Evolutionary conservation across 1,284 basidiomycete genomes (phyloP).

Genomic region (Ustilago esculenta): DNA sequence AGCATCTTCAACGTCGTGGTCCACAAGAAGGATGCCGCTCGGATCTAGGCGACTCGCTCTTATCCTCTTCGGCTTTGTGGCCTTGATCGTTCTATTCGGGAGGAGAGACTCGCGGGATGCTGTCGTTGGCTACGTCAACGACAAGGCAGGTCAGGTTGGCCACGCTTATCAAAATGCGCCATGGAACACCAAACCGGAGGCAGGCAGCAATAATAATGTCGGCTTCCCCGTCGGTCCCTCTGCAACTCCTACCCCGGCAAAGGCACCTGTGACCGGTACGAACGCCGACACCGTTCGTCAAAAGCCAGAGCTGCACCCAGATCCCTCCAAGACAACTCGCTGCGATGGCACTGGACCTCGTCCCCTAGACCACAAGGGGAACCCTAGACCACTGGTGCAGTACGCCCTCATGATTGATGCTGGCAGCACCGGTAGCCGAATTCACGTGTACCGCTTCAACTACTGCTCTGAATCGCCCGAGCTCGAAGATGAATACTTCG

Average conservation of each 20-base stretch:
- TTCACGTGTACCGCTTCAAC: constrained; percentile 85
- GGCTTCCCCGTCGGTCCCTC: constrained; percentile 17
- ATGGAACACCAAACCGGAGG: constrained; percentile 22
- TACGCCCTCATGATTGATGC: constrained; percentile 98
- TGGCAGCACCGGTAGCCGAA: constrained; percentile 93
- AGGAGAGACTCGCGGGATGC: constrained; percentile 39
- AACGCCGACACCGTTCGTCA: constrained; percentile 27
- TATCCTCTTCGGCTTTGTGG: constrained; percentile 36
- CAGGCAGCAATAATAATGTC: constrained; percentile 14
- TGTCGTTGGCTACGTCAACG: constrained; percentile 48
- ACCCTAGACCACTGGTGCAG: constrained; percentile 70
- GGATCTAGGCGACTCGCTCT: constrained; percentile 37
- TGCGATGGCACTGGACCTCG: constrained; percentile 42
- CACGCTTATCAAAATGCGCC: constrained; percentile 30
- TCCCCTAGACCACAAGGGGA: constrained; percentile 48
- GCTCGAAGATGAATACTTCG: constrained; percentile 94
- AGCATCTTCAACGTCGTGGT: constrained; percentile 13
- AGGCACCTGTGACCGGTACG: constrained; percentile 29
- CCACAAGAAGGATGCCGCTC: constrained; percentile 42
- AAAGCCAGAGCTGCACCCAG: constrained; percentile 53
- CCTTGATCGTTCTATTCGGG: constrained; percentile 40
- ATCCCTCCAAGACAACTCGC: constrained; percentile 59
- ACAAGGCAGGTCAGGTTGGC: constrained; percentile 42
- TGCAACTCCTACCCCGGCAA: constrained; percentile 9
- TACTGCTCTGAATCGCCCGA: constrained; percentile 71